These are phyloP conservation scores for Fraxinus nigra DNA, from an alignment of 305 asterid species.

Conservation along the genomic window DNA sequence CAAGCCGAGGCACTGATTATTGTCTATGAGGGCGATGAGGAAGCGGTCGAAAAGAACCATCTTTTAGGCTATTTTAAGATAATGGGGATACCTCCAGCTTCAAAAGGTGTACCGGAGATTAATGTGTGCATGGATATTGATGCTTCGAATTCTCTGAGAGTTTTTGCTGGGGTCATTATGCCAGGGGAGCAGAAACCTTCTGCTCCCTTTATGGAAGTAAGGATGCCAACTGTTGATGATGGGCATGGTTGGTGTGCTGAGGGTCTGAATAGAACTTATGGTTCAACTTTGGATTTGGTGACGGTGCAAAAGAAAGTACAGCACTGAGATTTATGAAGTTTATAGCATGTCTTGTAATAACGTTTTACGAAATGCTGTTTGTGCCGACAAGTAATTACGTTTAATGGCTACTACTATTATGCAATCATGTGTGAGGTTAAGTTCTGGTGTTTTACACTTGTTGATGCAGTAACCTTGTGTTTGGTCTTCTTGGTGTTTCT, in stretches of 20 bases:
- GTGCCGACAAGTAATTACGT: not conserved
- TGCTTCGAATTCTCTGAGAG: slow-evolving; percentile 62
- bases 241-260: slow-evolving; percentile 91
- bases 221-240: slow-evolving; percentile 86
- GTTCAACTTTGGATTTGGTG: slow-evolving; percentile 63
- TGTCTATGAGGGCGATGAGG: slow-evolving; percentile 68
- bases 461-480: not conserved
- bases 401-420: not conserved
- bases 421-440: not conserved
- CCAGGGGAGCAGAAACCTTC: slow-evolving; percentile 41
- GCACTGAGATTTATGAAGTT: slow-evolving; percentile 27
- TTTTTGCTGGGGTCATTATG: slow-evolving; percentile 58
- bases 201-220: slow-evolving; percentile 69
- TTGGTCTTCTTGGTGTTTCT: not conserved
- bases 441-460: not conserved
- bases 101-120: slow-evolving; percentile 75
- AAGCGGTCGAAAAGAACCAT: slow-evolving; percentile 49
- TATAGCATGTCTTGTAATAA: not conserved
- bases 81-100: slow-evolving; percentile 65
- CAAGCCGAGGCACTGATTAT: slow-evolving; percentile 68
- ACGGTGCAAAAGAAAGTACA: slow-evolving; percentile 51
- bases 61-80: slow-evolving; percentile 76
- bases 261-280: slow-evolving; percentile 53
- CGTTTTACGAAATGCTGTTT: not conserved
- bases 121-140: slow-evolving; percentile 74